Evolutionary conservation across 495 filamentous ascomycete genomes (phyloP), one percentile per base, ranked within the genome.

Genomic region (Aspergillus bertholletiae): DNA sequence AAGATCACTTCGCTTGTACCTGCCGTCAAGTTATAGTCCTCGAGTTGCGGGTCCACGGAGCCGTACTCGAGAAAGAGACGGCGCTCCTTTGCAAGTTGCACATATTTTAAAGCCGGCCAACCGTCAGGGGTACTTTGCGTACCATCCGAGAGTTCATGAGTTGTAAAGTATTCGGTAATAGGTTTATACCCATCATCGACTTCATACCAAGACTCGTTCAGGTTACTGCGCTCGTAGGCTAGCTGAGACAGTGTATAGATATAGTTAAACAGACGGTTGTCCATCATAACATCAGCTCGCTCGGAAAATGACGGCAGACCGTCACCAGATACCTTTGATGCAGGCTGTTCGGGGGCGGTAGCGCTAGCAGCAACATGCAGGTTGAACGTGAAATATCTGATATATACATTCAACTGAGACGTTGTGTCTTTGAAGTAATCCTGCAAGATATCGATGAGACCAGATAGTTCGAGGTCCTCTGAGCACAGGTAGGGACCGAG

Each of bases 401-500:
- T 80, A 30, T 73, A 72, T 6, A 68, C 61, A 5, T 70, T 70
- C 26, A 81, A 47, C 7, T 74, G 74, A 13, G 69, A 76, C 22
- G 69, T 66, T 7, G 80, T 83, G 9, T 67, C 51, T 26, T 66
- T 50, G 34, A 85, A 73, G 56, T 80, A 85, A 26, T 70, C 69
- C 3, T 61, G 51, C 7, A 86, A 57, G 15, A 86, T 66, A 41
- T 70, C 67, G 1, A 72, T 70, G 20, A 87, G 56, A 1, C 70
- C 68, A 1, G 67, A 61, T 5, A 86, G 53, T 43, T 79, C 72
- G 5, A 84, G 69, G 8, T 64, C 64, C 5, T 75, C 58, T 1
- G 80, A 79, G 64, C 85, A 88, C n/a, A 70, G 61, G 60, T 82
- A 86, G 0, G 69, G 67, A n/a, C 84, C 84, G 40, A 82, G 61